Evolutionary conservation across 1,284 basidiomycete genomes (phyloP), one percentile per base, ranked within the genome.

Genomic region (Hypsizygus ulmarius): DNA sequence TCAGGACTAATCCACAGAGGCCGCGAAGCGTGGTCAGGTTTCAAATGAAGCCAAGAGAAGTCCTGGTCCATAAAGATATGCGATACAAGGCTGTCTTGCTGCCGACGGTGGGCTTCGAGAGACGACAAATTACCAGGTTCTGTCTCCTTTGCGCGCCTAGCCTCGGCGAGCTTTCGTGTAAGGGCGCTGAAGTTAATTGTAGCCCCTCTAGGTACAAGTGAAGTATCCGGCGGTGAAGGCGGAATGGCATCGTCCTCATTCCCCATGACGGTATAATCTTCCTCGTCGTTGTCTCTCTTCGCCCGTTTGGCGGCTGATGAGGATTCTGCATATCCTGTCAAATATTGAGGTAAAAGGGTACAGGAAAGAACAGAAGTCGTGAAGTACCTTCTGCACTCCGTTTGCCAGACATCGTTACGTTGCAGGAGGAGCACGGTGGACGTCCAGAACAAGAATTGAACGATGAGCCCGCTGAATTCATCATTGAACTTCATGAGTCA

Each of bases 1-100:
- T 93, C 90, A 30, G 96, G 95, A 56, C 87, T 90, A 55, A 98
- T 96, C 92, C 93, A 98, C 18, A 97, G 71, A 14, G 95, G 95
- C 37, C 95, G 82, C 10, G 90, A 87, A 15, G 82, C 76, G 64
- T 98, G 95, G 70, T 98, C 95, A 3, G 81, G 72, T 66, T 97
- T 97, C 46, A 98, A 72, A 57, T 87, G 81, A 36, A 94, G 70
- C 77, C 82, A 90, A 3, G 88, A 87, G 59, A 91, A 93, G 65
- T 97, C 93, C 56, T 85, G 85, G 45, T 86, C 78, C 69, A 78
- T 78, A 66, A 90, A 90, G 39, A 91, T 84, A 57, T 89, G 79
- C 5, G 88, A 88, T 16, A 90, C 80, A 1, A 90, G 75, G 33
- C 67, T 76, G 60, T 89, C 81, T 63, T 90, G 86, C 50, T 84